Conservation (phyloP, 1,284 basidiomycete genomes). For the Volvariella volvacea region DNA sequence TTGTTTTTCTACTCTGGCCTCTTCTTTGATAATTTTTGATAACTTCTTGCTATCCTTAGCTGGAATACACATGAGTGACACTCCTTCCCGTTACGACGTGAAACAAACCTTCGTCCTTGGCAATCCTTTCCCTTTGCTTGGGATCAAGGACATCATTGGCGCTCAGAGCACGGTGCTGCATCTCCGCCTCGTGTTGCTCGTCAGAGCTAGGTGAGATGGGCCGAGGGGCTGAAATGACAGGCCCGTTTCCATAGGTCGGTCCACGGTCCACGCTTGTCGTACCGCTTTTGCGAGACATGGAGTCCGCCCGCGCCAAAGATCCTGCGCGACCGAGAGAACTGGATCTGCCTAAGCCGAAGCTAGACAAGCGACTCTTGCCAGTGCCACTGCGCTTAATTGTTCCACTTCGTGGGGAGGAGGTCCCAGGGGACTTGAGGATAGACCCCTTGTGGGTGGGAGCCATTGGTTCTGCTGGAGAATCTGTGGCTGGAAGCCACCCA, state of each 20-base stretch:
- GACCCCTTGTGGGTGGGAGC: background rate
- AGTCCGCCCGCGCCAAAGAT: conserved; percentile 13
- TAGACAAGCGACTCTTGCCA: background rate
- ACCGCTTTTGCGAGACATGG: conserved; percentile 24
- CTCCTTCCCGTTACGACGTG: background rate
- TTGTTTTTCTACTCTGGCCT: conserved; percentile 46
- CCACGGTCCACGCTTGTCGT: conserved; percentile 15
- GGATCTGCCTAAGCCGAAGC: background rate
- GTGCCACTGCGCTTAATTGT: background rate
- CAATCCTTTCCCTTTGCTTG: conserved; percentile 40
- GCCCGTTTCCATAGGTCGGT: conserved; percentile 31
- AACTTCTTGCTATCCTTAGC: conserved; percentile 42
- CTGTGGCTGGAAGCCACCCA: conserved; percentile 25
- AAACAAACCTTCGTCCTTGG: conserved; percentile 38
- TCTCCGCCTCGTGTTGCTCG: conserved; percentile 25
- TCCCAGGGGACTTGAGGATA: background rate
- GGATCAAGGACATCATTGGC: conserved; percentile 36
- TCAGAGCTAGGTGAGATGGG: conserved; percentile 32
- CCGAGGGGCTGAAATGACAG: conserved; percentile 39
- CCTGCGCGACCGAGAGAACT: conserved; percentile 11
- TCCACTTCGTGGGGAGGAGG: background rate
- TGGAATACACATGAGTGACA: conserved; percentile 14
- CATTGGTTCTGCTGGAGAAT: conserved; percentile 5
- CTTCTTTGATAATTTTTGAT: conserved; percentile 46
- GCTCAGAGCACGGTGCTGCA: conserved; percentile 28